A percentile compares a stretch with the other conserved stretches of the same genome.
Conservation (phyloP, 1,284 basidiomycete species). For the Fomitopsis palustris region DNA sequence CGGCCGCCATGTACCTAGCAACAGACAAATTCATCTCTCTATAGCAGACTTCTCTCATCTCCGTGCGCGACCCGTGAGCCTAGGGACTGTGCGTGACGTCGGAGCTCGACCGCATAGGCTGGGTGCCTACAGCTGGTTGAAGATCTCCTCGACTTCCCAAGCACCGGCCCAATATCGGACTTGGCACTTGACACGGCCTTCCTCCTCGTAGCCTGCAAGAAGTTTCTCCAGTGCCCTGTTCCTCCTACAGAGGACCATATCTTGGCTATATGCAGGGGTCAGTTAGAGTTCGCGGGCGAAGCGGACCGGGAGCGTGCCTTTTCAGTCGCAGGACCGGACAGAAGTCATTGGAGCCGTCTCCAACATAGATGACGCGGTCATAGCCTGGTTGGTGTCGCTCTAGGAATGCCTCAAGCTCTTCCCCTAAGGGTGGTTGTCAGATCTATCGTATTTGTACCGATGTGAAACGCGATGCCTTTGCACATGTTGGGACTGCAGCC, state of each 20-base stretch:
- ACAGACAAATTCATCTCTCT: conserved; percentile 7
- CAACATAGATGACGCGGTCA: conserved; percentile 87
- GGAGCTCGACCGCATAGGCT: not conserved
- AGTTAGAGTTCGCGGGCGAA: conserved; percentile 3
- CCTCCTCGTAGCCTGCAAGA: conserved; percentile 65
- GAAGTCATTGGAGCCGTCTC: conserved; percentile 95
- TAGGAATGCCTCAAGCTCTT: conserved; percentile 85
- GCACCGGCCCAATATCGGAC: conserved; percentile 87
- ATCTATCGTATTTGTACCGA: not conserved
- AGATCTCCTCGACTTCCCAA: conserved; percentile 90
- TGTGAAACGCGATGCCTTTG: conserved; percentile 60
- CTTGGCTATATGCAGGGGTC: conserved; percentile 48
- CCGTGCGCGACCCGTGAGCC: not conserved
- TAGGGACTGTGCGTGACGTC: not conserved
- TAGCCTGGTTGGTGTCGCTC: conserved; percentile 64
- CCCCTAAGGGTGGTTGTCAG: conserved; percentile 46
- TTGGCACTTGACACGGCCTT: conserved; percentile 66
- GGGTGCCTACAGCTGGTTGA: conserved; percentile 39
- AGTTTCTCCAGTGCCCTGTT: conserved; percentile 74
- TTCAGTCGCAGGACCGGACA: conserved; percentile 86
- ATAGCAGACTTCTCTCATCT: not conserved
- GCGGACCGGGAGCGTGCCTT: conserved; percentile 41
- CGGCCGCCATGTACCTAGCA: conserved; percentile 12
- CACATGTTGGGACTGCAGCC: conserved; percentile 98
- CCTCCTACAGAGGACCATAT: conserved; percentile 74